A percentile compares a stretch with the other conserved stretches of the same genome.
phyloP scores from a whole-genome alignment of 1,139 yeast species.

The Blastobotrys apis region DNA sequence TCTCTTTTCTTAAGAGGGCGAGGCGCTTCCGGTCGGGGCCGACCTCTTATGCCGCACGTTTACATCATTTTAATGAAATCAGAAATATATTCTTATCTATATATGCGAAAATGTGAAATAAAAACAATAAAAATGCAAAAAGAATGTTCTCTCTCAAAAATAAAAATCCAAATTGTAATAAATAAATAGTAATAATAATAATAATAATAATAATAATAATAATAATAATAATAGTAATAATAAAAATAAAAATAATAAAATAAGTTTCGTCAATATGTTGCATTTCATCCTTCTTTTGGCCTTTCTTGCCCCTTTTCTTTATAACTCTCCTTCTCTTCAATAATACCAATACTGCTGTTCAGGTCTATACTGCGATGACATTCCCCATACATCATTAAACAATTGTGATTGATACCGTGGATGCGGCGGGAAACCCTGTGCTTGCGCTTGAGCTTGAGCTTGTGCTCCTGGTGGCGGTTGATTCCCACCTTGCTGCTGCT shows the following conservation, averaged over 20 bases:
- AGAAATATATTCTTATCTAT: too few species aligned
- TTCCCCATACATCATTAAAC: constrained; percentile 8
- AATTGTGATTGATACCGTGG: constrained; percentile 9
- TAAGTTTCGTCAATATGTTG: neutral
- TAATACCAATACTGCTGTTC: constrained; percentile 14
- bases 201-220: constrained; percentile 7
- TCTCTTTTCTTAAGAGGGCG: too few species aligned
- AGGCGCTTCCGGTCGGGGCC: too few species aligned
- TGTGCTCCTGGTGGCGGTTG: neutral
- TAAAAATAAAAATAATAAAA: constrained; percentile 1
- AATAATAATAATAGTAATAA: constrained; percentile 4
- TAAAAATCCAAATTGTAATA: too few species aligned
- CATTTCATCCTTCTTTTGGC: neutral
- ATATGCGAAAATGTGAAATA: too few species aligned
- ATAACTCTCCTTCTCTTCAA: neutral
- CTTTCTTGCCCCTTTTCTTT: neutral
- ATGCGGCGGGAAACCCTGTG: constrained; percentile 5
- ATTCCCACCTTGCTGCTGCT: neutral
- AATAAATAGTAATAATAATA: too few species aligned
- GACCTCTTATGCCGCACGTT: too few species aligned
- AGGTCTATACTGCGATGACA: constrained; percentile 5
- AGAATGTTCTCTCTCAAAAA: too few species aligned
- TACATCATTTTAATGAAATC: too few species aligned
- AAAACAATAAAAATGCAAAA: too few species aligned
- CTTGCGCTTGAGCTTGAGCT: constrained; percentile 3